A percentile compares a stretch with the other conserved stretches of the same genome.
These are phyloP conservation scores for Moesziomyces aphidis DNA, from an alignment of 1,284 basidiomycete genomes.

Conservation along the genomic window DNA sequence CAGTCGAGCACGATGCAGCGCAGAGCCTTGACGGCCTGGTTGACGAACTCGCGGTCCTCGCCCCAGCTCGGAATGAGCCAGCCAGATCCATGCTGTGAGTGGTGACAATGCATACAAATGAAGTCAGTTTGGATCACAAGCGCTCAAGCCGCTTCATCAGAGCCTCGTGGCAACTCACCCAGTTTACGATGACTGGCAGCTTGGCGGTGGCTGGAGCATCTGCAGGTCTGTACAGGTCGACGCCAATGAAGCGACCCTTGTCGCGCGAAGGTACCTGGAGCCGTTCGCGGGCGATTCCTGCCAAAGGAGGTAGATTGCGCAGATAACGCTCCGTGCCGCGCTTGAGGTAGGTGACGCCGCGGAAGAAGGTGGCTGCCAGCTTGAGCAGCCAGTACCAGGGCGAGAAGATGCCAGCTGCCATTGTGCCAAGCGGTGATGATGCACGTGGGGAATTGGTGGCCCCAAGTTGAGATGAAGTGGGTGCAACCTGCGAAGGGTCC, in stretches of 20 bases:
- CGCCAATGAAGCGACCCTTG: slow-evolving; percentile 31
- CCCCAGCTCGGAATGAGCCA: slow-evolving; percentile 42
- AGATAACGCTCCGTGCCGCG: slow-evolving; percentile 31
- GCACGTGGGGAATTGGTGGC: too few species aligned
- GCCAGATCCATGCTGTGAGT: slow-evolving; percentile 28
- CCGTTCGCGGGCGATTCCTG: slow-evolving; percentile 17
- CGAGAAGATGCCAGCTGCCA: slow-evolving; percentile 33
- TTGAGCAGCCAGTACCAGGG: slow-evolving; percentile 41
- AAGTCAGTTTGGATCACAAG: neutral
- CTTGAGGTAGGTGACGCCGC: slow-evolving; percentile 8
- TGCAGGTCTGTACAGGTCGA: slow-evolving; percentile 38
- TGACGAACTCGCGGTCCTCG: slow-evolving; percentile 32
- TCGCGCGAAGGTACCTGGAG: slow-evolving; percentile 33
- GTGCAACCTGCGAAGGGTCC: too few species aligned
- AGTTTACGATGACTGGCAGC: slow-evolving; percentile 35
- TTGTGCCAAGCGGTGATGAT: neutral
- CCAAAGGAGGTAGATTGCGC: slow-evolving; percentile 20
- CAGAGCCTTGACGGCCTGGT: slow-evolving; percentile 27
- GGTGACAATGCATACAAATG: too few species aligned
- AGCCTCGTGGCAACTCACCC: slow-evolving; percentile 4
- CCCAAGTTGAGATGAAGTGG: too few species aligned
- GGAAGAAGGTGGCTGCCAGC: slow-evolving; percentile 18
- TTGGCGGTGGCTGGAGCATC: slow-evolving; percentile 7
- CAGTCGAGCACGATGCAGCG: slow-evolving; percentile 31
- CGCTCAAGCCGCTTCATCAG: too few species aligned